These are phyloP conservation scores for Linum tenue DNA, from an alignment of 345 rosid species.

Conservation along the genomic window DNA sequence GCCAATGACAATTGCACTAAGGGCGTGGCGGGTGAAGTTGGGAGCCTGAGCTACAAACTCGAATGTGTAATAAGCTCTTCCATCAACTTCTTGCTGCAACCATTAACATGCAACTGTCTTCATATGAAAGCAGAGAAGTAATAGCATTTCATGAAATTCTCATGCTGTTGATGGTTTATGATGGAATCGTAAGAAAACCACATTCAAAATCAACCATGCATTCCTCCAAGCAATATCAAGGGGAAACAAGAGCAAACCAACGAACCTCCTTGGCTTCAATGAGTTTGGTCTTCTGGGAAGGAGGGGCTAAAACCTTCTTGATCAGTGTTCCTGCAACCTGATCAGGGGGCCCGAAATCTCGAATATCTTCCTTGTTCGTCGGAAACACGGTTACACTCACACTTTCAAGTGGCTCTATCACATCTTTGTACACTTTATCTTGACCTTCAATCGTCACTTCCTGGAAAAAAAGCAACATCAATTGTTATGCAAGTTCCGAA, in stretches of 20 bases:
- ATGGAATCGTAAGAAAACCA: background rate
- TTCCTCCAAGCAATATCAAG: background rate
- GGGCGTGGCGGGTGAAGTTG: slow-evolving; percentile 84
- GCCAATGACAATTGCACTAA: slow-evolving; percentile 55
- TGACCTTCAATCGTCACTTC: slow-evolving; percentile 80
- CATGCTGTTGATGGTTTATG: background rate
- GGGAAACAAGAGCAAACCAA: slow-evolving; percentile 5
- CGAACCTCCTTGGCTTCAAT: slow-evolving; percentile 63
- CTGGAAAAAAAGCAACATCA: slow-evolving; percentile 17
- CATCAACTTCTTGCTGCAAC: slow-evolving; percentile 67
- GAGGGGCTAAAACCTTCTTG: slow-evolving; percentile 70
- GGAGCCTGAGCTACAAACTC: slow-evolving; percentile 82
- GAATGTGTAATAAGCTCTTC: slow-evolving; percentile 64
- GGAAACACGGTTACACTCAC: slow-evolving; percentile 61
- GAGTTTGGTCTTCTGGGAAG: slow-evolving; percentile 71
- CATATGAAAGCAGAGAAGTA: no score
- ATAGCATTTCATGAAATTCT: background rate
- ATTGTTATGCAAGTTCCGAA: background rate
- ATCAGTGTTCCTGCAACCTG: slow-evolving; percentile 84
- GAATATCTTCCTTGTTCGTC: slow-evolving; percentile 59
- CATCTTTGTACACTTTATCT: slow-evolving; percentile 91
- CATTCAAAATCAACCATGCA: no score
- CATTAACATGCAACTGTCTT: slow-evolving; percentile 5
- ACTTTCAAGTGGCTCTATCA: slow-evolving; percentile 88
- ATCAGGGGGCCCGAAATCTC: slow-evolving; percentile 79